Conservation (phyloP, 2,329 filamentous ascomycete species). For the Aspergillus hortae region DNA sequence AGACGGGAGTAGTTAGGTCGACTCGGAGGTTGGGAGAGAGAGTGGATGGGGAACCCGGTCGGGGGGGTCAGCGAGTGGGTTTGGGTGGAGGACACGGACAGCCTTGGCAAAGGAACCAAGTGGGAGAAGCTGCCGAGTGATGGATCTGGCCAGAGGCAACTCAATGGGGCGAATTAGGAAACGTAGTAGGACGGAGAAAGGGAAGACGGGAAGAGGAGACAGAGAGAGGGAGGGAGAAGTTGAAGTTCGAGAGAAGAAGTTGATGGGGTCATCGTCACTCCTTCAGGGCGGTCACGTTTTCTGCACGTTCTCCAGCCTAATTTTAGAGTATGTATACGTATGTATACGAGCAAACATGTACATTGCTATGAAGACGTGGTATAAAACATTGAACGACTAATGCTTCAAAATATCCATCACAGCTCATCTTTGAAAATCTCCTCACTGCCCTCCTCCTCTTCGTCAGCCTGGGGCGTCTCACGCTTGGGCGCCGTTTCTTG, state of each 20-base stretch:
- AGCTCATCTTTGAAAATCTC: slow-evolving; percentile 41
- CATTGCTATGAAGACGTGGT: background rate
- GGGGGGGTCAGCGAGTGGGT: background rate
- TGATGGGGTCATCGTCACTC: background rate
- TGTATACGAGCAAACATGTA: background rate
- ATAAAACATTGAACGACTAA: slow-evolving; percentile 5
- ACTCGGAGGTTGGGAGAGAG: background rate
- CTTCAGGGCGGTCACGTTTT: slow-evolving; percentile 11
- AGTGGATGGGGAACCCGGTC: slow-evolving; percentile 4
- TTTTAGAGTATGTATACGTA: background rate
- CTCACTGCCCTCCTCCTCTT: slow-evolving; percentile 31
- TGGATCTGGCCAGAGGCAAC: background rate
- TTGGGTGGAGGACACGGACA: slow-evolving; percentile 9
- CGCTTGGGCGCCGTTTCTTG: slow-evolving; percentile 5
- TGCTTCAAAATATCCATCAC: slow-evolving; percentile 13
- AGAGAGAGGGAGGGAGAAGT: slow-evolving; percentile 8
- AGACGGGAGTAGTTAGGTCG: background rate
- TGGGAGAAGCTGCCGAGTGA: slow-evolving; percentile 1
- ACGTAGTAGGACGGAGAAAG: background rate
- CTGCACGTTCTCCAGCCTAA: slow-evolving; percentile 3
- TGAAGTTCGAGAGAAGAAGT: slow-evolving; percentile 9
- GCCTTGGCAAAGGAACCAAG: slow-evolving; percentile 17
- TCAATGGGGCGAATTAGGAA: slow-evolving; percentile 2
- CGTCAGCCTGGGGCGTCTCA: slow-evolving; percentile 7
- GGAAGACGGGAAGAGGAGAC: background rate